Evolutionary conservation across 768 basidiomycete genomes (phyloP), one percentile per base, ranked within the genome.

Genomic region (Hygrophoropsis aurantiaca): DNA sequence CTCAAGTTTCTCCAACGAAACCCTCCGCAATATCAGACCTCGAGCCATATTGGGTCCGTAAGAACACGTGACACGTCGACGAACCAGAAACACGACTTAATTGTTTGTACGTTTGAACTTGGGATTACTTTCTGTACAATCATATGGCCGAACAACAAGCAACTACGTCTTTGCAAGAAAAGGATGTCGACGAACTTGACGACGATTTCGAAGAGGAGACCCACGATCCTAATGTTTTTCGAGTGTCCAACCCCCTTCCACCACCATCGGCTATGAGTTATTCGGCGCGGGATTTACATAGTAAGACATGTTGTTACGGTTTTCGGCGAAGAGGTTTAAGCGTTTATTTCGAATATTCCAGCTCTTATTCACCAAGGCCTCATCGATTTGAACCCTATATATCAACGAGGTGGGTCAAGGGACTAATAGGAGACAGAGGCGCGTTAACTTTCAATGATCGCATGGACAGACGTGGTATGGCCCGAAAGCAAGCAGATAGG

Each of bases 401-500:
- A 88, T 59, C 87, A 89, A 59, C 71, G 87, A 74, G 87, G 86
- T 82, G 44, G 46, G 71, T 56, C 2, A 30, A 19, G 13, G 26
- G 33, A 35, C 16, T 26, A 8, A 11, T 20, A 19, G 15, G 26
- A 24, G 3, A 7, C 6, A 20, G 7, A 40, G 21, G 16, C 30
- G 20, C 44, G 24, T 43, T 54, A 41, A 46, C 42, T 40, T 2
- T 44, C 19, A 44, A 32, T 38, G 23, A 19, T 18, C 11, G 18
- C 41, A 21, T 18, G 7, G 42, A 15, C 36, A 90, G 89, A 86
- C 46, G 73, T 91, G 16, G 89, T 91, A 2, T 91, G 90, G 89
- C 74, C 84, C 0, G 76, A 78, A 44, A 60, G 62, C 37, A 90
- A 90, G 55, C 85, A 90, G 55, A 73, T 72, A 51, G 69, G 67